These are phyloP conservation scores for Cystobasidium onofrii DNA, from an alignment of 768 basidiomycete species.

Conservation along the genomic window DNA sequence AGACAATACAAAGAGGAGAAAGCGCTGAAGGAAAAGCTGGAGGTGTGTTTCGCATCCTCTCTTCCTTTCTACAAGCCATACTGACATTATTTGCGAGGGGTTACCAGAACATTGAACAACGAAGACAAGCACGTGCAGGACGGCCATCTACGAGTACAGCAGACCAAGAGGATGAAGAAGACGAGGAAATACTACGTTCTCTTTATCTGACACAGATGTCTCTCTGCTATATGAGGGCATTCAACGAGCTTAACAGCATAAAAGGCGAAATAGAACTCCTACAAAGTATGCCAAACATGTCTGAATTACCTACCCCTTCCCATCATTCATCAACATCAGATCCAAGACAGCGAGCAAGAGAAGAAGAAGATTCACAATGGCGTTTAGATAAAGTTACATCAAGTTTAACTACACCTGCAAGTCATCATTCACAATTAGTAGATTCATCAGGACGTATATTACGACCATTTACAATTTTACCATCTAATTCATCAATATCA, in stretches of 20 bases:
- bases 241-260: constrained; percentile 38
- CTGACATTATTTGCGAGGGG: no score
- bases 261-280: constrained; percentile 39
- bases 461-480: constrained; percentile 85
- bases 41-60: constrained; percentile 50
- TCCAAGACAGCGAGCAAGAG: constrained; percentile 68
- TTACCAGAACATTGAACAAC: constrained; percentile 30
- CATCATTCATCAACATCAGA: constrained; percentile 53
- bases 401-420: background rate
- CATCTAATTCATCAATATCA: constrained; percentile 48
- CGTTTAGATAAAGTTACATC: constrained; percentile 33
- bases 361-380: constrained; percentile 49
- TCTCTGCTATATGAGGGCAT: constrained; percentile 38
- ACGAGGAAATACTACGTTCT: constrained; percentile 36
- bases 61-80: background rate
- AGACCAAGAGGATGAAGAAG: constrained; percentile 21
- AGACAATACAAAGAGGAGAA: constrained; percentile 81
- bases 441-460: constrained; percentile 55
- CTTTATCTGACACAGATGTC: constrained; percentile 37
- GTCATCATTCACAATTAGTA: constrained; percentile 26
- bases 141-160: background rate
- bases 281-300: constrained; percentile 62
- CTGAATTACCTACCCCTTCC: constrained; percentile 57
- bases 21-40: constrained; percentile 61
- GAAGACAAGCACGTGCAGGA: background rate